These are phyloP conservation scores for Gillenia trifoliata DNA, from an alignment of 306 rosid genomes.

Conservation along the genomic window DNA sequence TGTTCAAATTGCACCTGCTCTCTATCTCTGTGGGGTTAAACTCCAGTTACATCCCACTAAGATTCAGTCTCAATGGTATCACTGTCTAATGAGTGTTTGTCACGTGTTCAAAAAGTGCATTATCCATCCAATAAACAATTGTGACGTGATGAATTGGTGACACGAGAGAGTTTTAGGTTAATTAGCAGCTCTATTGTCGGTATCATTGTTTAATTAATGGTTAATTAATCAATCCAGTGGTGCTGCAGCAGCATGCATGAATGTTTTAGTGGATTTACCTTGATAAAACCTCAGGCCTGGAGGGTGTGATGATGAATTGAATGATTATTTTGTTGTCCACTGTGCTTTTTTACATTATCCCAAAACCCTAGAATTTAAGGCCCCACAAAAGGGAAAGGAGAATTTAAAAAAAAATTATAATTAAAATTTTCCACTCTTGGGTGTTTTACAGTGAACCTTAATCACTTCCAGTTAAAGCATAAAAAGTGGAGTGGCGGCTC, in stretches of 20 bases:
- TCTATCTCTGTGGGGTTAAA: no score
- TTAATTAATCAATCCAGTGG: not conserved
- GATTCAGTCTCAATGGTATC: no score
- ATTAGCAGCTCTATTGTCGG: no score
- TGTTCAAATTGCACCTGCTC: not conserved
- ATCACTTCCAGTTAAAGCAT: not conserved
- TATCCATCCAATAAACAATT: not conserved
- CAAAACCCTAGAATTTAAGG: not conserved
- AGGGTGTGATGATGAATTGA: no score
- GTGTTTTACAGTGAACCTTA: not conserved
- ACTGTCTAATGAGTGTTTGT: no score
- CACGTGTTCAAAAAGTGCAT: not conserved
- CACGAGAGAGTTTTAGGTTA: not conserved
- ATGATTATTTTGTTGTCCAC: not conserved
- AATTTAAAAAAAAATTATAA: no score
- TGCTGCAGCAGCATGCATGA: conserved; percentile 5
- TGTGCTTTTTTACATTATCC: not conserved
- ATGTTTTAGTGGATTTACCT: no score
- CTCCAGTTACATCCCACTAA: no score
- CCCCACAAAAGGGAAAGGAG: no score
- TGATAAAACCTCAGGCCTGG: no score
- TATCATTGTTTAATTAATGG: not conserved
- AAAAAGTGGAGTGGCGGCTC: conserved; percentile 9
- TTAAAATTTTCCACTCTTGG: no score
- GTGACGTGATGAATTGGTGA: not conserved